Conservation (phyloP, 306 rosid species). For the Sicyos baderoa region DNA sequence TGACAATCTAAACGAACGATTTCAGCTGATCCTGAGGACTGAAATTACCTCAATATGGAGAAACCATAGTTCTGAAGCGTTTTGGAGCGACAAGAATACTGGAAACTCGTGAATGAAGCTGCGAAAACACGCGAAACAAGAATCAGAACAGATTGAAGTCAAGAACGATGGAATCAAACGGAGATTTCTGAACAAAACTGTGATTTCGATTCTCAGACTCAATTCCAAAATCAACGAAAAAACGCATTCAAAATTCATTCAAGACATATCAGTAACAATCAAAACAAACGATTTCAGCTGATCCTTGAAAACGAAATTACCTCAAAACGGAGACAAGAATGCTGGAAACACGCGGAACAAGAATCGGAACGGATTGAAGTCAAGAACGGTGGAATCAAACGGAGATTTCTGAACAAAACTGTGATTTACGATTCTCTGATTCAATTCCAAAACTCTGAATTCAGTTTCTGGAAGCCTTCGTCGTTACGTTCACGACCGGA, state of each 20-base stretch:
- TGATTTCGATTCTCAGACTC: slow-evolving; percentile 3
- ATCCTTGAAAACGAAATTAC: neutral
- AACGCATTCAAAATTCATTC: neutral
- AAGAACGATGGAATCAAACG: neutral
- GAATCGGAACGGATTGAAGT: neutral
- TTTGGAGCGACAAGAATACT: neutral
- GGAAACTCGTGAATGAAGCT: neutral
- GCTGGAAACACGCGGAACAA: neutral
- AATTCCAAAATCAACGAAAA: neutral
- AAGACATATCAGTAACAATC: neutral
- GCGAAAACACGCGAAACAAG: neutral
- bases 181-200: neutral
- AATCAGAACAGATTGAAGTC: neutral
- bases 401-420: neutral
- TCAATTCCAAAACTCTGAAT: neutral
- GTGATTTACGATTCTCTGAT: too few species aligned
- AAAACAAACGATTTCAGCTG: neutral
- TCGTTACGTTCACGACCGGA: neutral
- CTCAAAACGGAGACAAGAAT: neutral
- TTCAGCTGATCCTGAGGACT: neutral
- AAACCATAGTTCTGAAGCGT: neutral
- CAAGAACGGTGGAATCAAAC: neutral
- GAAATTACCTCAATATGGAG: neutral
- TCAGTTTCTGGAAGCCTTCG: neutral
- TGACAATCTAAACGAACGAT: neutral